These are phyloP conservation scores for Logfia minima DNA, from an alignment of 129 eudicot species.

Conservation along the genomic window DNA sequence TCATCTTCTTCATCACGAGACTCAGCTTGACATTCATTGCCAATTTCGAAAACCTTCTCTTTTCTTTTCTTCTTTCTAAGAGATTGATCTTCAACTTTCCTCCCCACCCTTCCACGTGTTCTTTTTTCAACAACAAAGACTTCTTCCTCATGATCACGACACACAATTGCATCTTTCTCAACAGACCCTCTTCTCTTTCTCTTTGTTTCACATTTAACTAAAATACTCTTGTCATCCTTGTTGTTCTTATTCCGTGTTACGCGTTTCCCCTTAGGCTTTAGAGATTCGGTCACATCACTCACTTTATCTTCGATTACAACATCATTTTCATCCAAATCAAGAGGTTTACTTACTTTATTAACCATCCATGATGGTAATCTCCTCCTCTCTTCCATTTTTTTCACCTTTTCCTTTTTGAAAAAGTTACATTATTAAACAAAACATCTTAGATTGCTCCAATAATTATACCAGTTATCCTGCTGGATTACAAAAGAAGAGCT, in stretches of 20 bases:
- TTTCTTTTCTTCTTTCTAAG: slow-evolving; percentile 19
- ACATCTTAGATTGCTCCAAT: slow-evolving; percentile 6
- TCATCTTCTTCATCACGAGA: slow-evolving; percentile 43
- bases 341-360: slow-evolving; percentile 30
- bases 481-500: slow-evolving; percentile 13
- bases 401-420: slow-evolving; percentile 6
- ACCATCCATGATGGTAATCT: slow-evolving; percentile 38
- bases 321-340: slow-evolving; percentile 7
- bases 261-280: slow-evolving; percentile 27
- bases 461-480: slow-evolving; percentile 24
- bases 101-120: slow-evolving; percentile 24
- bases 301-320: slow-evolving; percentile 7
- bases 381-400: slow-evolving; percentile 40
- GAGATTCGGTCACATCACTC: not conserved
- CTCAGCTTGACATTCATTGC: slow-evolving; percentile 23
- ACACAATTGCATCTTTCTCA: slow-evolving; percentile 19
- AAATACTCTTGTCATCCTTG: slow-evolving; percentile 14
- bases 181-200: slow-evolving; percentile 33
- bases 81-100: slow-evolving; percentile 27
- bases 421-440: not conserved
- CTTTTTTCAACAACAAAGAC: slow-evolving; percentile 26
- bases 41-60: slow-evolving; percentile 1
- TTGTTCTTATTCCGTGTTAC: slow-evolving; percentile 5
- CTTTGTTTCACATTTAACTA: slow-evolving; percentile 44
- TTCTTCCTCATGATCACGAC: slow-evolving; percentile 19